phyloP scores from a whole-genome alignment of 805 yeast species.

The Saccharomyces paradoxus region DNA sequence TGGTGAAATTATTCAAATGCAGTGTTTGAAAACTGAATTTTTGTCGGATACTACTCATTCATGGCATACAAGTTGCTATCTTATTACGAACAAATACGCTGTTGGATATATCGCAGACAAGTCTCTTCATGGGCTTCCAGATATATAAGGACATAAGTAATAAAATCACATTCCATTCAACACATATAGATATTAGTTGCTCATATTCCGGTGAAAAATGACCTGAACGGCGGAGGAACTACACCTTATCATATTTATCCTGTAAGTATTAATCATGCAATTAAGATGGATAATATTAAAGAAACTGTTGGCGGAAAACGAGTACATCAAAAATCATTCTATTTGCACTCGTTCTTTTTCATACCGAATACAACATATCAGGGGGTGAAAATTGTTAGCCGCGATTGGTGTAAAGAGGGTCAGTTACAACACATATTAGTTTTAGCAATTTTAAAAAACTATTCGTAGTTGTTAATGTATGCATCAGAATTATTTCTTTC shows the following conservation, averaged over 20 bases:
- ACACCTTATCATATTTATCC: conserved; percentile 27
- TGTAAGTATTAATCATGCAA: conserved; percentile 36
- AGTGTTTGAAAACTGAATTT: no score
- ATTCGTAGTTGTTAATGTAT: no score
- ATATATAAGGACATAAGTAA: background rate
- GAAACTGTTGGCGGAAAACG: no score
- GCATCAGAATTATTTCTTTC: background rate
- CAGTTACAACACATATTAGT: background rate
- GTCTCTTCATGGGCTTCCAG: background rate
- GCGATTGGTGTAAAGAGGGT: no score
- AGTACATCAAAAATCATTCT: no score
- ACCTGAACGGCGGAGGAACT: conserved; percentile 47
- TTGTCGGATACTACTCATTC: background rate
- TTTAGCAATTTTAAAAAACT: no score
- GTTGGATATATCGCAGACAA: background rate
- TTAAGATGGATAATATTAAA: no score
- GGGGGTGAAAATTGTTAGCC: no score
- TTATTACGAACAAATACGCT: background rate
- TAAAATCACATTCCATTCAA: background rate
- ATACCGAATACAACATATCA: no score
- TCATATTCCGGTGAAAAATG: no score
- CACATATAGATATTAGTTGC: no score
- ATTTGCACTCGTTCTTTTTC: no score
- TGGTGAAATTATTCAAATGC: background rate
- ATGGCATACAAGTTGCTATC: background rate